Evolutionary conservation across 2,329 filamentous ascomycete species (phyloP).

Genomic region (Trichophyton benhamiae): DNA sequence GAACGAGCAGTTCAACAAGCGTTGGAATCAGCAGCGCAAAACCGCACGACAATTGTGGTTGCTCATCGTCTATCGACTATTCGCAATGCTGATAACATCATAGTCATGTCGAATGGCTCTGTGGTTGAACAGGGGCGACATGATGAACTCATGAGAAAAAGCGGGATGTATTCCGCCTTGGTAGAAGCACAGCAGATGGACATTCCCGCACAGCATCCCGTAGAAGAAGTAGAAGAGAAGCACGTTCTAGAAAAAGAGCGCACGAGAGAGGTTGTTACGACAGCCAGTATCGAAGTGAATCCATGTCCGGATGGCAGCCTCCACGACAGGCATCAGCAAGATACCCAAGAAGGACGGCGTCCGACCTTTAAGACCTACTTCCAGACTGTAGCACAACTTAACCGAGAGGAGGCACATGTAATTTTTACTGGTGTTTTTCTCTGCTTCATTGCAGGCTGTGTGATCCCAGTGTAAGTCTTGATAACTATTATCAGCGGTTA

Average conservation of each 20-base stretch:
- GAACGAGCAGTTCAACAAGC: not conserved
- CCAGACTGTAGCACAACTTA: not conserved
- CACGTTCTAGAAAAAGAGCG: slow-evolving; percentile 4
- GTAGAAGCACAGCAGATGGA: slow-evolving; percentile 5
- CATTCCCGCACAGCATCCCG: slow-evolving; percentile 4
- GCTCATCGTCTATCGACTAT: slow-evolving; percentile 54
- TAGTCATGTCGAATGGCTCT: slow-evolving; percentile 51
- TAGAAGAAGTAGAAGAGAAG: slow-evolving; percentile 10
- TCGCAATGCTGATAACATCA: slow-evolving; percentile 54
- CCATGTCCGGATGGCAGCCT: not conserved
- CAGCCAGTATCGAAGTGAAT: not conserved
- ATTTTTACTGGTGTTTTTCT: not conserved
- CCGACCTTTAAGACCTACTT: not conserved
- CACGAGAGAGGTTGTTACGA: not conserved
- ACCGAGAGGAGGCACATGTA: not conserved
- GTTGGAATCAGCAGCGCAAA: not conserved
- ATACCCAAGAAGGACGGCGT: not conserved
- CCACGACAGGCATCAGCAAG: not conserved
- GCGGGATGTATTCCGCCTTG: not conserved
- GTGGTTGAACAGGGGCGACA: slow-evolving; percentile 53
- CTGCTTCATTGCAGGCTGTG: slow-evolving; percentile 70
- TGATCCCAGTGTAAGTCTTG: slow-evolving; percentile 60
- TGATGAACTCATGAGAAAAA: slow-evolving; percentile 39
- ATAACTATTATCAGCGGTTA: slow-evolving; percentile 33
- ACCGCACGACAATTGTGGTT: not conserved